Conservation (phyloP, 257 asterid genomes). For the Nicotiana noctiflora region DNA sequence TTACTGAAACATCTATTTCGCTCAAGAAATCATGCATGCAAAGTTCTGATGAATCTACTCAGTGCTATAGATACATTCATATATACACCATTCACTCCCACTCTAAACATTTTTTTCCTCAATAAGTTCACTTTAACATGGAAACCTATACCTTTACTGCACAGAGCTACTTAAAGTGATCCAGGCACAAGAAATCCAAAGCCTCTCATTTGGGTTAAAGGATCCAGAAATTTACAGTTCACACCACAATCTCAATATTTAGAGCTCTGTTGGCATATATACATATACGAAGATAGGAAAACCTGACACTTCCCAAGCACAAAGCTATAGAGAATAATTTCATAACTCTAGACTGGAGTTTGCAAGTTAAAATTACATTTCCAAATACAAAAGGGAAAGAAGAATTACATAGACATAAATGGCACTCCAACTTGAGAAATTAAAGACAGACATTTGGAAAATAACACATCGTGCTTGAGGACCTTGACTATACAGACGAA, state of each 20-base stretch:
- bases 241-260: background rate
- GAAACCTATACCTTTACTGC: background rate
- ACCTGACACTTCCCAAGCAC: background rate
- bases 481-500: background rate
- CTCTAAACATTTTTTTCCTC: background rate
- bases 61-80: background rate
- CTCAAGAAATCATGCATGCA: background rate
- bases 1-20: background rate
- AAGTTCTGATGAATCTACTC: background rate
- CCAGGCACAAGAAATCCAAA: background rate
- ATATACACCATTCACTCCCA: background rate
- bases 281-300: background rate
- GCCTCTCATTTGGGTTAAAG: background rate
- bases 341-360: background rate
- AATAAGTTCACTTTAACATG: background rate
- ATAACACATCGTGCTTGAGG: background rate
- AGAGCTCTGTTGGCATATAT: background rate
- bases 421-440: background rate
- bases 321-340: background rate
- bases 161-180: background rate
- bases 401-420: background rate
- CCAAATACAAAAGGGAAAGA: background rate
- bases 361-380: background rate
- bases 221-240: background rate
- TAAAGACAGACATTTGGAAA: background rate